Evolutionary conservation across 2,329 filamentous ascomycete genomes (phyloP).

Genomic region (Hymenoscyphus scutula): DNA sequence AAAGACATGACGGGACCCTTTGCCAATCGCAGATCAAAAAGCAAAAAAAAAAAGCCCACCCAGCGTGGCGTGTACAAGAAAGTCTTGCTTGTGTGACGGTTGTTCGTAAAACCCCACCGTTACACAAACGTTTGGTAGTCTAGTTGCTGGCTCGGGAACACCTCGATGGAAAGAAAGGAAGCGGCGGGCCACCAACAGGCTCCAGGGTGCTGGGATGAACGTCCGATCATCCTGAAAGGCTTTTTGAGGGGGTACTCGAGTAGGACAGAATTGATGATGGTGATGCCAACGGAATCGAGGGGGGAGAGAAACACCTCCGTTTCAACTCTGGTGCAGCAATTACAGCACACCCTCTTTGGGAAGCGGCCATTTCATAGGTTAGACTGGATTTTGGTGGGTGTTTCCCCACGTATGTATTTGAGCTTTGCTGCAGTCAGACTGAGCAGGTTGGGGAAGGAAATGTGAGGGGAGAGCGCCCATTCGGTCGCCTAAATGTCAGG

Average conservation of each 20-base stretch:
- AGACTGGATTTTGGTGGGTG: neutral
- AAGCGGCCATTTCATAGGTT: neutral
- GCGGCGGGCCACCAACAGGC: neutral
- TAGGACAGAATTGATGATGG: neutral
- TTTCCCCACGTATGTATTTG: neutral
- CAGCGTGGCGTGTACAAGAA: neutral
- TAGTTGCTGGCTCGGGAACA: neutral
- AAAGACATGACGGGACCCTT: neutral
- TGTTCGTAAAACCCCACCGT: constrained; percentile 6
- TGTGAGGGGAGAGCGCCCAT: neutral
- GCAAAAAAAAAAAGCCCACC: neutral
- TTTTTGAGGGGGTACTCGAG: neutral
- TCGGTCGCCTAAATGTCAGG: neutral
- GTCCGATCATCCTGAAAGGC: neutral
- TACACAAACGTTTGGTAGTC: constrained; percentile 5
- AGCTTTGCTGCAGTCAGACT: neutral
- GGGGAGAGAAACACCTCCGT: neutral
- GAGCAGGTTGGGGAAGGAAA: neutral
- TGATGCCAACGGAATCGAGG: neutral
- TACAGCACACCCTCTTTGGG: neutral
- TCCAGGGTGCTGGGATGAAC: neutral
- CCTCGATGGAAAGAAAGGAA: neutral
- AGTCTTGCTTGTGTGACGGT: constrained; percentile 1
- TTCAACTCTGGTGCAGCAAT: constrained; percentile 1
- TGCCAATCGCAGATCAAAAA: neutral